phyloP scores from a whole-genome alignment of 129 eudicot species.

The Centella asiatica region DNA sequence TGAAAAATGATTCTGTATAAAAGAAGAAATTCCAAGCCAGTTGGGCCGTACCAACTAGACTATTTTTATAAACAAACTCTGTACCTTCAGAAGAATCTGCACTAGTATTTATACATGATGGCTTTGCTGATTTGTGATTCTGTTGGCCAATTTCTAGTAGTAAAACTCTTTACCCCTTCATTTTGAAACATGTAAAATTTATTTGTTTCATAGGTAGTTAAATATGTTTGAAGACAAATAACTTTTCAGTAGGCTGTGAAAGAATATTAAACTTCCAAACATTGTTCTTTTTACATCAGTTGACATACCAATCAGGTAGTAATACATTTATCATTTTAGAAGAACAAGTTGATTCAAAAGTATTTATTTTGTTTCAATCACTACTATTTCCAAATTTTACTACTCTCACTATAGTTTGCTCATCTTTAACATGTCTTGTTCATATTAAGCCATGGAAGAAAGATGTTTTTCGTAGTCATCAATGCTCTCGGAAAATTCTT shows the following conservation, averaged over 20 bases:
- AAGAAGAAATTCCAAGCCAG: not conserved
- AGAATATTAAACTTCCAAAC: not conserved
- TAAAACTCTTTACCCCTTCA: not conserved
- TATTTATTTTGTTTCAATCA: not conserved
- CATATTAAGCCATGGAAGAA: not conserved
- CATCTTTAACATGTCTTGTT: not conserved
- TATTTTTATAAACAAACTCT: not conserved
- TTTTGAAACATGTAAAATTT: not conserved
- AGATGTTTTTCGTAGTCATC: not conserved
- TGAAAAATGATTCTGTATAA: not conserved
- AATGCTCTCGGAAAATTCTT: not conserved
- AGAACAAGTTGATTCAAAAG: not conserved
- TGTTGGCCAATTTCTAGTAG: not conserved
- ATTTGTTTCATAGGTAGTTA: not conserved
- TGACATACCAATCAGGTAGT: not conserved
- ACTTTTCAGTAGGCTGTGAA: not conserved
- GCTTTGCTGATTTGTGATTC: not conserved
- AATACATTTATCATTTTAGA: not conserved
- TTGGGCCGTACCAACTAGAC: constrained; percentile 1
- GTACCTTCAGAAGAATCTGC: not conserved
- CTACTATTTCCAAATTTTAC: not conserved
- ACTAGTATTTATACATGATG: not conserved
- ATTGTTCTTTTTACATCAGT: not conserved
- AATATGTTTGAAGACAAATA: not conserved
- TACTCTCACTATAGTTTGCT: too few species aligned